Base-by-base conservation (phyloP, 306 rosid genomes). In the Pueraria montana region DNA sequence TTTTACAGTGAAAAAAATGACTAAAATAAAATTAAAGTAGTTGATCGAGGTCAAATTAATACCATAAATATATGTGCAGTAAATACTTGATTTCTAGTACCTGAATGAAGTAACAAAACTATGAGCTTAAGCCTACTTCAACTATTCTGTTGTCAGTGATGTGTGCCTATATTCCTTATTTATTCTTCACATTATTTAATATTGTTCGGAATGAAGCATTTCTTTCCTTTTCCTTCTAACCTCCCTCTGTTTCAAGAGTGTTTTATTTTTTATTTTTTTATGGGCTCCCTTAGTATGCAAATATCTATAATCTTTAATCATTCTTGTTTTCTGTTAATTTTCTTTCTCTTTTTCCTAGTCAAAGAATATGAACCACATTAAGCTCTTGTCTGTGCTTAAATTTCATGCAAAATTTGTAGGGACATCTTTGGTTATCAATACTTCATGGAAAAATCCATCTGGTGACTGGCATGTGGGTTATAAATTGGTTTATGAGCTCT, bases 381-480 rank as follows among this genome's bases (percentile, higher is more conserved):
- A 48, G 61, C 75, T 72, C 76, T 80, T 83, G 82, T 70, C 69
- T 67, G 76, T 83, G 78, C 65, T 69, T 85, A 76, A 80, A 84
- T 62, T 79, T 23, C 63, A 71, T 78, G 53, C 58, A 46, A 85
- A 53, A 46, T 85, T 85, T 20, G 59, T 83, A 96, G 99, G 99
- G 53, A 83, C 96, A 27, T 84, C 93, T 81, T 87, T 96, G 90
- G 85, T 75, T 77, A 84, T 96, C 74, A 90, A 92, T 85, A 80
- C 94, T 77, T 87, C 92, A 11, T 96, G 99, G 99, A 88, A 86
- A 80, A 96, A 96, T 80, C 97, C 98, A 70, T 91, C 98, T 78
- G 96, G 96, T 56, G 97, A 94, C 68, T 96, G 99, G 99, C 98
- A 83, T 55, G 99, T 94, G 77, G 99, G 99, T 81, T 91, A 79